Percentiles rank a stretch among this genome's conserved stretches.
Conservation (phyloP, 768 basidiomycete species). For the Mycena venus region DNA sequence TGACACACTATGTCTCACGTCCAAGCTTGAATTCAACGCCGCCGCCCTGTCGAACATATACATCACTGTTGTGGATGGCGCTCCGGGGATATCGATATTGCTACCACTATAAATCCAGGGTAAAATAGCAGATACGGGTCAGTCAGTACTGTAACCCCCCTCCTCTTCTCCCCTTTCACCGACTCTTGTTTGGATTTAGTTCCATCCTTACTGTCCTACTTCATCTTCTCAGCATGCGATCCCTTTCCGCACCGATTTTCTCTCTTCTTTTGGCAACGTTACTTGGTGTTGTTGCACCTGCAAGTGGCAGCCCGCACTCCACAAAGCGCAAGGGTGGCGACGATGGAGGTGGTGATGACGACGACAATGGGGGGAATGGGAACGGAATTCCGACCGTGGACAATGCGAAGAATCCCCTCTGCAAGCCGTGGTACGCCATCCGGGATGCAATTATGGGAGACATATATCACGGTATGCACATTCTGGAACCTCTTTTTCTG, state of each 20-base stretch:
- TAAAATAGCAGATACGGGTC: neutral
- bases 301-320: neutral
- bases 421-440: constrained; percentile 11
- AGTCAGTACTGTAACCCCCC: neutral
- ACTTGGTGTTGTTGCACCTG: neutral
- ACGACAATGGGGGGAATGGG: neutral
- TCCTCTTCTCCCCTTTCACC: neutral
- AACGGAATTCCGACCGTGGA: neutral
- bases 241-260: neutral
- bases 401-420: neutral
- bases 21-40: neutral
- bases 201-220: too few species aligned
- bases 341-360: neutral
- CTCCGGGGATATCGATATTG: neutral
- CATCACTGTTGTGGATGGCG: too few species aligned
- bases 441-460: constrained; percentile 6
- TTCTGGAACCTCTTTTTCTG: neutral
- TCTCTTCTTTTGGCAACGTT: neutral
- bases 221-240: neutral
- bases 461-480: neutral
- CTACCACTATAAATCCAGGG: neutral
- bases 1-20: neutral
- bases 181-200: neutral
- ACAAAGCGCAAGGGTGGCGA: neutral
- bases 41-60: neutral